Conservation (phyloP, 805 yeast species). For the Metschnikowia dekortorum region DNA sequence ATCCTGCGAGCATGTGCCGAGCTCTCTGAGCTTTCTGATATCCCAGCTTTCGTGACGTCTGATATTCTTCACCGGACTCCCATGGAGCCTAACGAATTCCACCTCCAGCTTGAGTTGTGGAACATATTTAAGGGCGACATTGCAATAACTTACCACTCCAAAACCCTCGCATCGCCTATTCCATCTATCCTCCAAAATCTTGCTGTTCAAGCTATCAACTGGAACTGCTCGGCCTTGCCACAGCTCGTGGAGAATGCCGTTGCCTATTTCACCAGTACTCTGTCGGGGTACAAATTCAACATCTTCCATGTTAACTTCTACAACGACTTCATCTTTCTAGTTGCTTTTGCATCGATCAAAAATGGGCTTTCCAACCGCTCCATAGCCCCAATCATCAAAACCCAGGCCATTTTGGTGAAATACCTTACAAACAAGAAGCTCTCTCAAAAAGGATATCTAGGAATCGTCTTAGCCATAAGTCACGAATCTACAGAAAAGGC, state of each 20-base stretch:
- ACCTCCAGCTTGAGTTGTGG: conserved; percentile 38
- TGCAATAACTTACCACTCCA: conserved; percentile 18
- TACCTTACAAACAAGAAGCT: conserved; percentile 18
- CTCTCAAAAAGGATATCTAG: conserved; percentile 32
- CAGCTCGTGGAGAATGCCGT: conserved; percentile 5
- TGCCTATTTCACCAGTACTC: conserved; percentile 15
- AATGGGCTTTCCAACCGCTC: conserved; percentile 6
- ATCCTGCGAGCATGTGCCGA: conserved; percentile 31
- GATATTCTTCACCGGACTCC: conserved; percentile 40
- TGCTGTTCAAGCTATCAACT: conserved; percentile 21
- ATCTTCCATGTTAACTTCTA: conserved; percentile 12
- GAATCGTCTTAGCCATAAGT: conserved; percentile 29
- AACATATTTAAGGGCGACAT: conserved; percentile 21
- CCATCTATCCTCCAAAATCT: conserved; percentile 24
- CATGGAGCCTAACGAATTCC: conserved; percentile 24
- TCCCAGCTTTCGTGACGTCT: conserved; percentile 37
- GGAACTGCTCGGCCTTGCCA: conserved; percentile 15
- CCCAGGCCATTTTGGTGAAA: conserved; percentile 28
- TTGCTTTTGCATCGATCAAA: conserved; percentile 19
- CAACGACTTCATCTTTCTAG: conserved; percentile 19
- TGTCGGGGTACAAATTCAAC: conserved; percentile 20
- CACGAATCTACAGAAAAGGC: conserved; percentile 25
- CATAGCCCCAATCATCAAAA: conserved; percentile 15
- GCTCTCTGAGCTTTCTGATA: conserved; percentile 22
- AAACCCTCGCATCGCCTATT: conserved; percentile 14